Base-by-base conservation (phyloP, 2,329 filamentous ascomycete genomes). In the Boeremia lycopersici region DNA sequence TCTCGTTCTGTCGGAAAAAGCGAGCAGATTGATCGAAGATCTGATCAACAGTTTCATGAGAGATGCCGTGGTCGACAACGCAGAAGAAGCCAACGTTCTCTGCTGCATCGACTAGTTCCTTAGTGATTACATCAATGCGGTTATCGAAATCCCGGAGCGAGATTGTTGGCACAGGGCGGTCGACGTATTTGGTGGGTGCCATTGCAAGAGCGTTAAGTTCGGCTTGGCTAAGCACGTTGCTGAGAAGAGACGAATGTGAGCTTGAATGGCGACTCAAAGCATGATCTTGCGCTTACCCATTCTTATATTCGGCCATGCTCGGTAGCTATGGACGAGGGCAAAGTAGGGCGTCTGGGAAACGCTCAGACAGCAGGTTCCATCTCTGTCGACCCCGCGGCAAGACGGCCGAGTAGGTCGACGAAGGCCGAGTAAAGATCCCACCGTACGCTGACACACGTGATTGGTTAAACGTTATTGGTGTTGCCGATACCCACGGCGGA, bases 11-110 rank as follows among this genome's bases (percentile, higher is more conserved):
- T 13, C 73, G 62, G 71, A 86, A 86, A 76, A 86, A 86, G 23
- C 71, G 68, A 56, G 80, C 77, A 0, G 83, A 81, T 11, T 76
- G 73, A 0, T 66, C 64, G 62, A 85, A 85, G 57, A 84, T 82
- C 25, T 64, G 63, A n/a, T 84, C 78, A 19, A 87, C 79, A 25
- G 81, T 78, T 2, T 72, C 58, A 19, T 67, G 60, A 2, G 78
- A 71, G 58, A 86, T 81, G n/a, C 79, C 82, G 57, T 86, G 84
- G 63, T 85, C 76, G 13, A 79, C 69, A 1, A 87, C 61, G 30
- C 79, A 81, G 72, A 87, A 87, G 76, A 86, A 86, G n/a, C 84
- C 84, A 47, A 81, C 79, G 7, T 81, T 81, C 60, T 86, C 83
- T 2, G 84, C 82, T 0, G 84, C 84, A 10, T 77, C 60, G 51